Percentiles rank a stretch among this genome's conserved stretches.
Evolutionary conservation across 2,329 filamentous ascomycete species (phyloP).

Genomic region (Scedosporium boydii): DNA sequence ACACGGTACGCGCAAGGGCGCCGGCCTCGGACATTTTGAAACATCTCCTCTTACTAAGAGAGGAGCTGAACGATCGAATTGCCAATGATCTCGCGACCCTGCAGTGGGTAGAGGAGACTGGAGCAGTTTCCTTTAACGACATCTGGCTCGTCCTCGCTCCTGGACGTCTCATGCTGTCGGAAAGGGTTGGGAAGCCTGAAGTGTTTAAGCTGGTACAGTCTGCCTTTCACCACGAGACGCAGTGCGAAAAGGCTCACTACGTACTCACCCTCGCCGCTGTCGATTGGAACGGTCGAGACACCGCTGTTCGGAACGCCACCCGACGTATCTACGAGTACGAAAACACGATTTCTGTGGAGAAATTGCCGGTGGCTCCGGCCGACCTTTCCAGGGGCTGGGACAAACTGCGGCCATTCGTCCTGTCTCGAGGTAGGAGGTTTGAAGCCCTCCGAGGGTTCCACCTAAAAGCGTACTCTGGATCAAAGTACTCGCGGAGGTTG

Average conservation of each 20-base stretch:
- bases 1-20: background rate
- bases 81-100: background rate
- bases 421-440: background rate
- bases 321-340: background rate
- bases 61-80: background rate
- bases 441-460: background rate
- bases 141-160: background rate
- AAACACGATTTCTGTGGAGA: background rate
- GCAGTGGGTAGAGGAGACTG: background rate
- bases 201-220: background rate
- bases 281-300: background rate
- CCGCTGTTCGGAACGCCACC: background rate
- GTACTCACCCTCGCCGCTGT: background rate
- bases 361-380: background rate
- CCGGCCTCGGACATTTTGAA: background rate
- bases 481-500: background rate
- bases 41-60: background rate
- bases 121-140: background rate
- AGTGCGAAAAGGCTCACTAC: background rate
- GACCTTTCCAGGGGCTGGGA: background rate
- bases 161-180: background rate
- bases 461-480: background rate
- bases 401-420: background rate
- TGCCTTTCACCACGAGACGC: background rate
- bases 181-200: background rate